These are phyloP conservation scores for Sicyos baderoa DNA, from an alignment of 306 rosid genomes.

Conservation along the genomic window DNA sequence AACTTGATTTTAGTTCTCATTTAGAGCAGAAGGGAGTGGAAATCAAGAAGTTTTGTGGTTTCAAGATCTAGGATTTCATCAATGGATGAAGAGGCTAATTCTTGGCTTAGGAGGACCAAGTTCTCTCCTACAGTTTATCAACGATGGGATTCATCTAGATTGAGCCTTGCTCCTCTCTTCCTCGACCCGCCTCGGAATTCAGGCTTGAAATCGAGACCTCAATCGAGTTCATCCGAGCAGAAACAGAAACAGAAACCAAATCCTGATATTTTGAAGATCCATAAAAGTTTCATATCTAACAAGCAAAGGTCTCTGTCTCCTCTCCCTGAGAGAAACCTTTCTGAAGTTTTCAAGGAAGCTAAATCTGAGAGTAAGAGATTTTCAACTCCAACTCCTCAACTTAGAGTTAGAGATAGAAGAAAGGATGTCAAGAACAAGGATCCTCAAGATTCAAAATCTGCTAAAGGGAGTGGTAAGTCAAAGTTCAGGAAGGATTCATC, in stretches of 20 bases:
- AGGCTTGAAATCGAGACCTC: slow-evolving; percentile 44
- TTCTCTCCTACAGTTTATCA: slow-evolving; percentile 81
- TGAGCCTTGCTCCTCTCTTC: slow-evolving; percentile 28
- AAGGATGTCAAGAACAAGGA: slow-evolving; percentile 45
- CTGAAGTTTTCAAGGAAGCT: slow-evolving; percentile 65
- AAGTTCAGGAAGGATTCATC: slow-evolving; percentile 47
- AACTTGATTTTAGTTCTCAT: slow-evolving; percentile 27
- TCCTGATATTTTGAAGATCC: slow-evolving; percentile 23
- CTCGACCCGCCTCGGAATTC: slow-evolving; percentile 27
- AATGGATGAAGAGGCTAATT: slow-evolving; percentile 59
- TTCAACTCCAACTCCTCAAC: slow-evolving; percentile 55
- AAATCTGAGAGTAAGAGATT: slow-evolving; percentile 55
- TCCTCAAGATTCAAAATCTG: slow-evolving; percentile 16
- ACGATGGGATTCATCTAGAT: slow-evolving; percentile 57
- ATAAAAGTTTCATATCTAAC: slow-evolving; percentile 17
- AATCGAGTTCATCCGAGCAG: slow-evolving; percentile 19
- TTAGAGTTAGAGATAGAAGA: slow-evolving; percentile 39
- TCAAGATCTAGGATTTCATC: slow-evolving; percentile 23
- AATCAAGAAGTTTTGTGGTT: slow-evolving; percentile 24
- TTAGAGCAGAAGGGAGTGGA: slow-evolving; percentile 27
- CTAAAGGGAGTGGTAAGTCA: slow-evolving; percentile 28
- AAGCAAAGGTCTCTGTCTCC: slow-evolving; percentile 86
- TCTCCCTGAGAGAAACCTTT: slow-evolving; percentile 33
- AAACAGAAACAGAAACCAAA: slow-evolving; percentile 16
- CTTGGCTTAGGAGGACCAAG: slow-evolving; percentile 83